Evolutionary conservation across 2,329 filamentous ascomycete genomes (phyloP), one percentile per base, ranked within the genome.

Genomic region (Beauveria rudraprayagi): DNA sequence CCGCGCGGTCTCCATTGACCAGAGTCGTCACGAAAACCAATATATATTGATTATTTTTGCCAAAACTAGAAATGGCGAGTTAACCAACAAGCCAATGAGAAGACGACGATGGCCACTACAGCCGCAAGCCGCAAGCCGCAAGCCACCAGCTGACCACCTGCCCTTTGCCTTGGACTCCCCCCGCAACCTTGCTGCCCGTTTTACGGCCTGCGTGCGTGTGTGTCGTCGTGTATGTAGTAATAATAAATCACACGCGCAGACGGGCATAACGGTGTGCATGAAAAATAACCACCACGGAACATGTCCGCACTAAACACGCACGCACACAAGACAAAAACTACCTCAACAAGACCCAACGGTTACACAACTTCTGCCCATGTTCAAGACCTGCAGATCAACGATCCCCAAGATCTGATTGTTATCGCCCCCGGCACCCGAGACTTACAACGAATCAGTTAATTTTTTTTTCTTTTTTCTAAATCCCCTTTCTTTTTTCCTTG

Each of bases 11-110:
- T 37, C 11, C 4, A 37, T 37, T 37, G 34, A 37, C 11, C 11
- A 37, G 14, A 37, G 34, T 37, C 34, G 34, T 37, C 5, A 11
- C 11, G 34, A 11, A 11, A 37, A 37, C 34, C 10, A 37, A 37
- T 37, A 37, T 37, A 37, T 37, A 37, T 37, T 37, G 14, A 37
- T 16, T 37, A 37, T 37, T 37, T 1, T 6, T 37, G 34, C 26
- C 17, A 24, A 28, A 4, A 26, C n/a, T 3, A 51, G 8, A n/a
- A 14, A 2, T 17, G 7, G 26, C 17, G 9, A 14, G n/a, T 28
- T 24, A 37, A 56, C 54, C 54, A 56, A 56, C 54, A 56, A 56
- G 41, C 41, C 54, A 56, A 56, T 56, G 41, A 47, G n/a, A 22
- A 34, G 5, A 46, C 2, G 17, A 34, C 11, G 9, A 4, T 10